Percentiles rank a stretch among this genome's conserved stretches.
Evolutionary conservation across 208 protist genomes (phyloP).

Genomic region (Polymyxa betae): DNA sequence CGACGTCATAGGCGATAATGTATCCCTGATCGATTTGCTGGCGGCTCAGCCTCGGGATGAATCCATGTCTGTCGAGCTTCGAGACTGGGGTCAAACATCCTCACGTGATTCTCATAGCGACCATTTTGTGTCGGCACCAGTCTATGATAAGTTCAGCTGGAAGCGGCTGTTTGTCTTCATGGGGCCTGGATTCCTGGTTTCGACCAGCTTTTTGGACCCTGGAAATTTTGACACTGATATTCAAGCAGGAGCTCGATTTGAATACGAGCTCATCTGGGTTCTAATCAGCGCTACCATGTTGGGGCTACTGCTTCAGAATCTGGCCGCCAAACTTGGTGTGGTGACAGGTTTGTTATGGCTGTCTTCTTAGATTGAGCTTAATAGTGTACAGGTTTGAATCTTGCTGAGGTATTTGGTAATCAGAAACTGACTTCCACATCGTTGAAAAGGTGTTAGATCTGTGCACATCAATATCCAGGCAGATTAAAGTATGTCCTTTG

Average conservation of each 20-base stretch:
- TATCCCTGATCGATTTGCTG: too few relatives aligned
- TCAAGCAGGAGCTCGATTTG: constrained; percentile 19
- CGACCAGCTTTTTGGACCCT: constrained; percentile 32
- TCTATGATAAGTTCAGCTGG: too few relatives aligned
- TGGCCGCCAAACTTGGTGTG: constrained; percentile 23
- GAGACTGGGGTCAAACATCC: too few relatives aligned
- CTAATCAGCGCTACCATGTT: neutral
- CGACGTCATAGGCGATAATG: too few relatives aligned
- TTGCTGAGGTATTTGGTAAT: neutral
- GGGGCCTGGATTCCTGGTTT: constrained; percentile 31
- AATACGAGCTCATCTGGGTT: neutral
- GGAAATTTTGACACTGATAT: constrained; percentile 48
- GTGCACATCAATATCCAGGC: constrained; percentile 35
- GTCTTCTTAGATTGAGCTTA: neutral
- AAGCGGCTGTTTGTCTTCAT: constrained; percentile 34
- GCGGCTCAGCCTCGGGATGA: too few relatives aligned
- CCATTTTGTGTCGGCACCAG: too few relatives aligned
- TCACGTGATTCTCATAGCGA: too few relatives aligned
- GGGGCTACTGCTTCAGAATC: constrained; percentile 37
- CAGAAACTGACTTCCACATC: neutral
- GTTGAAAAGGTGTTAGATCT: neutral
- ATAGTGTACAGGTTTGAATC: neutral
- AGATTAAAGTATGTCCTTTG: constrained; percentile 15
- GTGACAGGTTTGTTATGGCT: neutral
- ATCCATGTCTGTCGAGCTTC: too few relatives aligned